phyloP scores from a whole-genome alignment of 176 grass and related monocot genomes.

The Eleusine indica region DNA sequence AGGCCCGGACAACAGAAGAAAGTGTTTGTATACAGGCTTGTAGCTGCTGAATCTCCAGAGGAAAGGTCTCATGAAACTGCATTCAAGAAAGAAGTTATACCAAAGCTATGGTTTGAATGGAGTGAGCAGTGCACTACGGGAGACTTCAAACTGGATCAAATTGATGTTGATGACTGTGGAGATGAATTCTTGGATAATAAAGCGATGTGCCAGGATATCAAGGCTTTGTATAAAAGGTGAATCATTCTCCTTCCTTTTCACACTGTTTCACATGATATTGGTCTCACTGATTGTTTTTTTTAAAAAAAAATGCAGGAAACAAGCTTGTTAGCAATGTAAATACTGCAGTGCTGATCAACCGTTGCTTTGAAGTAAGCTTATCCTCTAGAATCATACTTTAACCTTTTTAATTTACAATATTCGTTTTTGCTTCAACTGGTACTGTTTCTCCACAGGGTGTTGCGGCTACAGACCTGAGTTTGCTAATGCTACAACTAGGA shows the following conservation, averaged over 20 bases:
- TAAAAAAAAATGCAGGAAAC: constrained; percentile 20
- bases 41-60: constrained; percentile 76
- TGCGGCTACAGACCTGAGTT: not conserved
- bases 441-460: constrained; percentile 26
- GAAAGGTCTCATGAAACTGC: constrained; percentile 58
- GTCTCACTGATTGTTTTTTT: not conserved
- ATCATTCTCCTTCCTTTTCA: not conserved
- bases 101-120: constrained; percentile 98
- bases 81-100: constrained; percentile 86
- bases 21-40: constrained; percentile 86
- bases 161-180: constrained; percentile 54
- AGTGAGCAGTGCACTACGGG: constrained; percentile 60
- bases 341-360: constrained; percentile 26
- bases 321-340: constrained; percentile 34
- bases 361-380: constrained; percentile 31
- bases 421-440: not conserved
- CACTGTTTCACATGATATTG: not conserved
- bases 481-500: not conserved
- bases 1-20: constrained; percentile 87
- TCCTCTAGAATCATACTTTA: constrained; percentile 1
- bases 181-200: constrained; percentile 73
- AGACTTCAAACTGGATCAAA: constrained; percentile 69
- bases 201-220: constrained; percentile 66
- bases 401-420: not conserved
- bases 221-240: constrained; percentile 83